These are phyloP conservation scores for Gardenia jasminoides DNA, from an alignment of 257 asterid genomes.

Conservation along the genomic window DNA sequence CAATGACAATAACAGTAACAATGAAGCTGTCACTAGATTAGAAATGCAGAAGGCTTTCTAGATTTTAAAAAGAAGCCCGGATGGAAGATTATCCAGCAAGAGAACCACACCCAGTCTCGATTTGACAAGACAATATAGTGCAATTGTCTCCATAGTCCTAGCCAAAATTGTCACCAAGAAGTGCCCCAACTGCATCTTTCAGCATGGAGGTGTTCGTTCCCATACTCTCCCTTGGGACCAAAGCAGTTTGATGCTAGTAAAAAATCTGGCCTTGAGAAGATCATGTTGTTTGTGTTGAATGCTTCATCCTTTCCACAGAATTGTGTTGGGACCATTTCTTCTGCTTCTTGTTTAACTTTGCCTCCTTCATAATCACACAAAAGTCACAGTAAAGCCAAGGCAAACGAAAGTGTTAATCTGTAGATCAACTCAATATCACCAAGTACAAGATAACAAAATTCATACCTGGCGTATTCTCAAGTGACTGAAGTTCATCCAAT, in stretches of 20 bases:
- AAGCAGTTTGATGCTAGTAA: slow-evolving; percentile 51
- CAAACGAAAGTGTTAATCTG: neutral
- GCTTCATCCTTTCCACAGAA: slow-evolving; percentile 26
- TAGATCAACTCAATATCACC: neutral
- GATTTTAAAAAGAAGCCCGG: slow-evolving; percentile 10
- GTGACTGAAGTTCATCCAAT: slow-evolving; percentile 42
- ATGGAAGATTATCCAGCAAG: slow-evolving; percentile 10
- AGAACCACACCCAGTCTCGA: slow-evolving; percentile 23
- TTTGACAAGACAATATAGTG: slow-evolving; percentile 21
- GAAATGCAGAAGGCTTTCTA: slow-evolving; percentile 4
- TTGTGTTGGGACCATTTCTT: slow-evolving; percentile 28
- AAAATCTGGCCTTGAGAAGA: slow-evolving; percentile 51
- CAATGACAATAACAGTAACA: slow-evolving; percentile 14
- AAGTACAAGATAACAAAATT: slow-evolving; percentile 7
- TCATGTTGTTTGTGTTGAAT: slow-evolving; percentile 28
- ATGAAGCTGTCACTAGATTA: slow-evolving; percentile 16
- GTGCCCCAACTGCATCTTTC: slow-evolving; percentile 39
- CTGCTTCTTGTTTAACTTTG: slow-evolving; percentile 37
- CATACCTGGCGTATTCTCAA: slow-evolving; percentile 44
- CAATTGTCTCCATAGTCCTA: slow-evolving; percentile 28
- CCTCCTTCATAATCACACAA: slow-evolving; percentile 40
- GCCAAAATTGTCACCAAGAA: slow-evolving; percentile 37
- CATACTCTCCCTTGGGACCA: slow-evolving; percentile 29
- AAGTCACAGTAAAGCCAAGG: slow-evolving; percentile 10
- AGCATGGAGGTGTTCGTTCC: slow-evolving; percentile 25